Percentiles rank a stretch among this genome's conserved stretches.
Evolutionary conservation across 176 grass and related monocot species (phyloP).

Genomic region (Lolium multiflorum): DNA sequence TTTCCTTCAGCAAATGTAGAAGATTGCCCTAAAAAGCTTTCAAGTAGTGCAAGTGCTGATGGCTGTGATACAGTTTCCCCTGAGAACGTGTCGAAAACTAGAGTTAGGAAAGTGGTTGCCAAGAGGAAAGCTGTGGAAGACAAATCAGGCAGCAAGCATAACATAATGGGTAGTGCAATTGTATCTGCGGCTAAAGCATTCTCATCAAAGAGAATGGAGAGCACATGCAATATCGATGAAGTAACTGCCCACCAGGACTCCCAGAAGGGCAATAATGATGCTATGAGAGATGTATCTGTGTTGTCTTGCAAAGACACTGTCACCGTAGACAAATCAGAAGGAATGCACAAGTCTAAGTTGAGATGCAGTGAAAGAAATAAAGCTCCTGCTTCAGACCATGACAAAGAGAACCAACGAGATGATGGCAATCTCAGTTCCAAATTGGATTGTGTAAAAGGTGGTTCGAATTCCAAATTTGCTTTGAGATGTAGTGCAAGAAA

Average conservation of each 20-base stretch:
- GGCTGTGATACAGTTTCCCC: conserved; percentile 27
- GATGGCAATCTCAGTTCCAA: conserved; percentile 37
- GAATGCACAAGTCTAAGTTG: conserved; percentile 32
- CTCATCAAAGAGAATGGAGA: conserved; percentile 33
- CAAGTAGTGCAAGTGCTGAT: conserved; percentile 45
- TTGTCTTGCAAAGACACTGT: conserved; percentile 11
- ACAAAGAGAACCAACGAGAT: conserved; percentile 64
- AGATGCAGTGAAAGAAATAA: conserved; percentile 53
- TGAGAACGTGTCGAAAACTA: conserved; percentile 17
- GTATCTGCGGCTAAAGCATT: conserved; percentile 45
- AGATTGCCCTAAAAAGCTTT: conserved; percentile 40
- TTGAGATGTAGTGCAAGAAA: conserved; percentile 49
- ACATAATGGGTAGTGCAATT: conserved; percentile 50
- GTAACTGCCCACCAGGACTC: conserved; percentile 13
- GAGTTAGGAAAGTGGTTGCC: conserved; percentile 62
- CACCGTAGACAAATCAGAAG: conserved; percentile 36
- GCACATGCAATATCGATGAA: conserved; percentile 24
- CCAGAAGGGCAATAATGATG: conserved; percentile 31
- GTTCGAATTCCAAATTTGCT: conserved; percentile 36
- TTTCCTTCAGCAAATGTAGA: conserved; percentile 39
- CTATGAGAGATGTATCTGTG: conserved; percentile 40
- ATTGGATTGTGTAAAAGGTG: conserved; percentile 7
- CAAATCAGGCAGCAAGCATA: conserved; percentile 37
- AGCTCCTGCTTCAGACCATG: conserved; percentile 45
- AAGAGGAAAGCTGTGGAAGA: conserved; percentile 61